A percentile compares a stretch with the other conserved stretches of the same genome.
These are phyloP conservation scores for Rhizopogon salebrosus DNA, from an alignment of 768 basidiomycete species.

Conservation along the genomic window DNA sequence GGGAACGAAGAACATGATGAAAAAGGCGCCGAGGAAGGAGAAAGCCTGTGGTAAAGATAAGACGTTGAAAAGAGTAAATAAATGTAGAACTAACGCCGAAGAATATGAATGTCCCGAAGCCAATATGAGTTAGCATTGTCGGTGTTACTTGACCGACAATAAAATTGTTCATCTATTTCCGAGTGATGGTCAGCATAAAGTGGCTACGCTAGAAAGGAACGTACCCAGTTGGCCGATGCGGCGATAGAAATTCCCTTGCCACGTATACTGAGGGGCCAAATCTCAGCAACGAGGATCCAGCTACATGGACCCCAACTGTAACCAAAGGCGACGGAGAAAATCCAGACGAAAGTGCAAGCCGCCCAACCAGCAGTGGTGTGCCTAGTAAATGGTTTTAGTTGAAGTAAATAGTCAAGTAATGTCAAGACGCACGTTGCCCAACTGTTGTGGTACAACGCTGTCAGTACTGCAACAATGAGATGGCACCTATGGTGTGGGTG, in stretches of 20 bases:
- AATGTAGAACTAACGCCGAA: slow-evolving; percentile 48
- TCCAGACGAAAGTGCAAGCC: slow-evolving; percentile 66
- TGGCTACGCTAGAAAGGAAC: slow-evolving; percentile 7
- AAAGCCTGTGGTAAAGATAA: slow-evolving; percentile 38
- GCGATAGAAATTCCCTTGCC: slow-evolving; percentile 75
- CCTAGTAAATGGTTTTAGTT: slow-evolving; percentile 24
- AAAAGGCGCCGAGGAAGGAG: slow-evolving; percentile 62
- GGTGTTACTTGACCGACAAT: slow-evolving; percentile 58
- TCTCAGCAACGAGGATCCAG: slow-evolving; percentile 76
- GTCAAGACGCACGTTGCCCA: slow-evolving; percentile 41
- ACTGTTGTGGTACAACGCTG: slow-evolving; percentile 49
- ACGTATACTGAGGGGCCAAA: slow-evolving; percentile 66
- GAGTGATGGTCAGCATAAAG: neutral
- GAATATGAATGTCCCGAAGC: slow-evolving; percentile 72
- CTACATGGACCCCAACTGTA: slow-evolving; percentile 79
- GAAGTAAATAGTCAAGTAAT: neutral
- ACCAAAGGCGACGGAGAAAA: slow-evolving; percentile 69
- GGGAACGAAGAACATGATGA: slow-evolving; percentile 65
- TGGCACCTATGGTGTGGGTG: slow-evolving; percentile 44
- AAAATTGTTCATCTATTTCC: slow-evolving; percentile 66
- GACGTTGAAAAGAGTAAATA: neutral
- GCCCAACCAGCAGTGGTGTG: slow-evolving; percentile 55
- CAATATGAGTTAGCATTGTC: slow-evolving; percentile 58
- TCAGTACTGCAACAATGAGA: slow-evolving; percentile 63
- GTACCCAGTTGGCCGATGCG: slow-evolving; percentile 70